Base-by-base conservation (phyloP, 2,329 filamentous ascomycete species). In the Paraphaeosphaeria minitans region DNA sequence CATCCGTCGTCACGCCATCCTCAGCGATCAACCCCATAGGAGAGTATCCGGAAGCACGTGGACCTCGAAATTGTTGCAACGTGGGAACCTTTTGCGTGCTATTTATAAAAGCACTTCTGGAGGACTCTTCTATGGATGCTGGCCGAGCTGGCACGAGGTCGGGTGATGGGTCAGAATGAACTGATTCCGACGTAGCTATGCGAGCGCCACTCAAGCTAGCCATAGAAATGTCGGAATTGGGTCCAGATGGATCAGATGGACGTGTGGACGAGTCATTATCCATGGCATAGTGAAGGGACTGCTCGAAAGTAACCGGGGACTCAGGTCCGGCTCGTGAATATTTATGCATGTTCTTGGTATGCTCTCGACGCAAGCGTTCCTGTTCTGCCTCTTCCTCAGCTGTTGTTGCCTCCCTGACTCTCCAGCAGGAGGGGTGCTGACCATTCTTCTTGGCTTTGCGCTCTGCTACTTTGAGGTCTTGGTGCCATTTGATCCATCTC, bases 401-500 rank as follows among this genome's bases (percentile, higher is more conserved):
- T 10, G 66, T 55, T 19, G 57, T 29, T 39, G 69, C 59, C 16
- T 60, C 54, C 35, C 65, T 61, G 29, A 74, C 58, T 46, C 63
- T 71, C 66, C 68, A 75, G 42, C 63, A 66, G 1, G 72, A 68
- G 5, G 69, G 68, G 39, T 70, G 68, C 29, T 62, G 61, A 10
- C 70, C 64, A 22, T 68, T 63, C 42, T 75, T 75, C 24, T 61
- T 71, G 21, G 71, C 77, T 75, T 83, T 77, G 57, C 77, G 76
- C 61, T 88, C 85, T 13, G 85, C 88, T 56, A 83, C 82, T 64
- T 83, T 82, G 29, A 97, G 81, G 67, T 96, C 93, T 37, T 77
- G 71, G 57, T 79, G 82, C 95, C 95, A 99, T 59, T 88, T 87
- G 46, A 86, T 71, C 80, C 89, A 98, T 43, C 95, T 88, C 58